phyloP scores from a whole-genome alignment of 1,284 basidiomycete genomes.

The Sanghuangporus sanghuang region DNA sequence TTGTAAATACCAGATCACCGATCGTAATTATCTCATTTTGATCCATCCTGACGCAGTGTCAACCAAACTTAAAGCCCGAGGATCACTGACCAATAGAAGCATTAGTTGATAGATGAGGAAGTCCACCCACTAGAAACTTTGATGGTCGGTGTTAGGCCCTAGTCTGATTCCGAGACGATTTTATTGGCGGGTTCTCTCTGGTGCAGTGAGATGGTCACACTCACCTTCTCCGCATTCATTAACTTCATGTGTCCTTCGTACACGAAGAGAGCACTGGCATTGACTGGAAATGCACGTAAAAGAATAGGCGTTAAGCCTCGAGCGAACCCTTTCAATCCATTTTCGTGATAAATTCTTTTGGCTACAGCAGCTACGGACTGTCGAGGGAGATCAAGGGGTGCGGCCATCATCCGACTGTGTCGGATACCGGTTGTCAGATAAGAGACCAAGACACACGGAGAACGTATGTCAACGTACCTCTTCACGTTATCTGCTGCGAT shows the following conservation, averaged over 20 bases:
- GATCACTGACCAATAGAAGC: constrained; percentile 1
- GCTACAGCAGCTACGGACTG: constrained; percentile 45
- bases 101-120: constrained; percentile 5
- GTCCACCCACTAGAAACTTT: constrained; percentile 14
- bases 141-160: constrained; percentile 21
- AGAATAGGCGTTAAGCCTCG: constrained; percentile 56
- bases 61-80: neutral
- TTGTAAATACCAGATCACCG: neutral
- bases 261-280: constrained; percentile 67
- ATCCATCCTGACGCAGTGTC: neutral
- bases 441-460: neutral
- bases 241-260: constrained; percentile 63
- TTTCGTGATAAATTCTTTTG: constrained; percentile 42
- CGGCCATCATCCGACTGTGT: constrained; percentile 57
- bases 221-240: constrained; percentile 63
- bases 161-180: constrained; percentile 3
- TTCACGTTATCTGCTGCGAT: constrained; percentile 78
- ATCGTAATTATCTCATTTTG: neutral
- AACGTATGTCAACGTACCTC: constrained; percentile 38
- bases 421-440: neutral
- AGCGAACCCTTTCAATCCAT: constrained; percentile 57
- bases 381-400: constrained; percentile 36
- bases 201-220: neutral
- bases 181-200: neutral
- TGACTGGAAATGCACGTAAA: constrained; percentile 66